Evolutionary conservation across 768 basidiomycete species (phyloP).

Genomic region (Solioccasus polychromus): DNA sequence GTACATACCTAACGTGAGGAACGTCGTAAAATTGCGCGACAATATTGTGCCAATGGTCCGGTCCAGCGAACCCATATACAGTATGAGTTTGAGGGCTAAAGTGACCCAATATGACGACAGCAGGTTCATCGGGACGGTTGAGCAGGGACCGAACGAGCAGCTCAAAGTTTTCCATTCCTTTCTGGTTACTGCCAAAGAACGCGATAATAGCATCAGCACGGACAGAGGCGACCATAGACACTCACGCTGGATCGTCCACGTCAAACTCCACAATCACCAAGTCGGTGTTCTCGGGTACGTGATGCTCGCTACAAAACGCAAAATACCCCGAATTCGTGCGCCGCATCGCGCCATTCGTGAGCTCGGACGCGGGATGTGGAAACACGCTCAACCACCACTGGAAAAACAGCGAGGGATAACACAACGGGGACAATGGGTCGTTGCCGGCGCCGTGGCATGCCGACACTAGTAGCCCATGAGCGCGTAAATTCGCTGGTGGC

Average conservation of each 20-base stretch:
- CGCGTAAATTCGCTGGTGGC: background rate
- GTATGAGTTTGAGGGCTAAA: constrained; percentile 85
- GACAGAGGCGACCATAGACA: constrained; percentile 9
- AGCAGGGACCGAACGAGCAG: constrained; percentile 90
- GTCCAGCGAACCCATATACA: constrained; percentile 79
- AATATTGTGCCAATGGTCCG: constrained; percentile 84
- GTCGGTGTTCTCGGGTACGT: constrained; percentile 92
- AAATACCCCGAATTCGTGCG: constrained; percentile 93
- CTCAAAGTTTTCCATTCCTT: constrained; percentile 83
- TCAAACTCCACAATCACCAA: constrained; percentile 95
- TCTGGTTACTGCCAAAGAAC: constrained; percentile 49
- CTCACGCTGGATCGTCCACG: constrained; percentile 83
- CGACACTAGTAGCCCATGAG: constrained; percentile 56
- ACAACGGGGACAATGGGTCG: constrained; percentile 76
- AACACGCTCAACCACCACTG: constrained; percentile 98
- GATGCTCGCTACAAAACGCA: constrained; percentile 89
- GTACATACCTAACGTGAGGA: constrained; percentile 71
- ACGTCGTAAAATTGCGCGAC: constrained; percentile 98
- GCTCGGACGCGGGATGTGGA: constrained; percentile 94
- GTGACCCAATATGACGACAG: constrained; percentile 92
- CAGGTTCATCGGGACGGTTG: constrained; percentile 85
- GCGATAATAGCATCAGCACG: background rate
- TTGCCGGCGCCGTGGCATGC: constrained; percentile 93
- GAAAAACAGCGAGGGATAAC: constrained; percentile 96
- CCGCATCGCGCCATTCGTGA: constrained; percentile 96